Evolutionary conservation across 768 basidiomycete genomes (phyloP).

Genomic region (Psilocybe azurescens): DNA sequence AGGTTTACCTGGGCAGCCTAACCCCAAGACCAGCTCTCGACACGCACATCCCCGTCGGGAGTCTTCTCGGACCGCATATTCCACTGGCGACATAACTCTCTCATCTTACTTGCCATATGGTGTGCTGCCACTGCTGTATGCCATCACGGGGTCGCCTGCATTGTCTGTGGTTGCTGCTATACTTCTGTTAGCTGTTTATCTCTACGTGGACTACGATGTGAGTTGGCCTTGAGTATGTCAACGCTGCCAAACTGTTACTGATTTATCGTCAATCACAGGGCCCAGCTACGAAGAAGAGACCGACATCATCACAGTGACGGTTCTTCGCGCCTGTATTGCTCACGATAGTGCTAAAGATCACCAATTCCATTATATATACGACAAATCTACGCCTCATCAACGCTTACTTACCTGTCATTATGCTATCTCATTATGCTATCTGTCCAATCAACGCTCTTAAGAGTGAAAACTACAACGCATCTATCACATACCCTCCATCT

Average conservation of each 20-base stretch:
- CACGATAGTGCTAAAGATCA: no score
- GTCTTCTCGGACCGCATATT: not conserved
- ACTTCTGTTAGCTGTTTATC: constrained; percentile 25
- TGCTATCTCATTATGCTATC: not conserved
- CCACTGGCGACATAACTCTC: constrained; percentile 7
- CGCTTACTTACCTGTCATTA: not conserved
- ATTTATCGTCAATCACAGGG: not conserved
- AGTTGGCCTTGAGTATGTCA: not conserved
- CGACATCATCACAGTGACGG: not conserved
- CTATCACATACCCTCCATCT: not conserved
- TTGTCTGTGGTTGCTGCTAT: constrained; percentile 22
- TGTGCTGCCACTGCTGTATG: constrained; percentile 27
- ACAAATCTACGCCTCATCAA: not conserved
- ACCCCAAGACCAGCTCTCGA: constrained; percentile 9
- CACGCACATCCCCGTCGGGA: constrained; percentile 4
- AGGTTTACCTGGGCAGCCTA: not conserved
- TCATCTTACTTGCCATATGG: constrained; percentile 28
- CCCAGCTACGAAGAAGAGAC: constrained; percentile 3
- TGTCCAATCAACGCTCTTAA: no score
- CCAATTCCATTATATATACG: not conserved
- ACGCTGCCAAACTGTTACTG: not conserved
- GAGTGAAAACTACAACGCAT: not conserved
- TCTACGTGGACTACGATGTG: constrained; percentile 24
- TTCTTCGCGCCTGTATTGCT: not conserved
- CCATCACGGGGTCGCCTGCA: constrained; percentile 26